These are phyloP conservation scores for Forsythia suspensa DNA, from an alignment of 257 asterid genomes.

Conservation along the genomic window DNA sequence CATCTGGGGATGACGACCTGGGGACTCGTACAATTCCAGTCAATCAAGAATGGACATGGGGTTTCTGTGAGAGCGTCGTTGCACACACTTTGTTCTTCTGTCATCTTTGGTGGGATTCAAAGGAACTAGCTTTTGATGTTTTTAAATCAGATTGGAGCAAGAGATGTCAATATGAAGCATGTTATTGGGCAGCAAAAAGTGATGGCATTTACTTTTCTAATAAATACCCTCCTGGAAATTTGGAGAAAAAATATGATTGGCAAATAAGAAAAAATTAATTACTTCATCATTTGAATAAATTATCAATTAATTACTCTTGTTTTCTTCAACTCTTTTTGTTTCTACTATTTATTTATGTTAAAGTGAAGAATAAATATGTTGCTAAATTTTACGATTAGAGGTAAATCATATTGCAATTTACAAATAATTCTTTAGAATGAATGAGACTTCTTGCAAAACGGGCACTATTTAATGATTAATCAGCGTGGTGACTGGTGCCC, in stretches of 20 bases:
- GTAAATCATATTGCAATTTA: no score
- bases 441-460: no score
- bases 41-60: neutral
- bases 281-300: no score
- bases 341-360: no score
- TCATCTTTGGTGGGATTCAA: constrained; percentile 20
- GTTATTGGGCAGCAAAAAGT: neutral
- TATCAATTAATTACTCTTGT: no score
- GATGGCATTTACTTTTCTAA: constrained; percentile 6
- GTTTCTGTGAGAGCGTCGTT: neutral
- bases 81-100: constrained; percentile 15
- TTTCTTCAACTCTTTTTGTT: no score
- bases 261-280: constrained; percentile 3
- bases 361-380: no score
- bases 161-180: neutral
- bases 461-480: no score
- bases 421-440: no score
- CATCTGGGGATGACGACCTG: constrained; percentile 18
- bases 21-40: neutral
- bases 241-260: neutral
- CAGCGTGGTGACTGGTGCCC: no score
- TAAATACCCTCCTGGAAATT: neutral
- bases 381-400: no score
- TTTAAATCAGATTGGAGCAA: neutral
- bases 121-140: neutral